Conservation (phyloP, 139 green algal genomes). For the Chlamydomonas incerta region DNA sequence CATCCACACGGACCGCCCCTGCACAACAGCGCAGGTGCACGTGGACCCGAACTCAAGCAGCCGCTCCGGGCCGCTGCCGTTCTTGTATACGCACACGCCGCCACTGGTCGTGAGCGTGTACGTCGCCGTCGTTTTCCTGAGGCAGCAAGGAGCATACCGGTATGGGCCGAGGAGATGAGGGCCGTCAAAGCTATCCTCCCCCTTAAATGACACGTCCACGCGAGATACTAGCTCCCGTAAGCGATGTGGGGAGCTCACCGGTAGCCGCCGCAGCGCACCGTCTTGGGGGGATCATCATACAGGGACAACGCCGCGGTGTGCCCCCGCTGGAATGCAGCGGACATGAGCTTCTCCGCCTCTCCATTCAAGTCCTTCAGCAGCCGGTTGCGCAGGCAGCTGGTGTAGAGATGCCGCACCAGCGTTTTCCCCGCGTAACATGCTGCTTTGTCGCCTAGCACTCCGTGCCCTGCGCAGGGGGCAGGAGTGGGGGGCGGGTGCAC, state of each 20-base stretch:
- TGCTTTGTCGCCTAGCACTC: slow-evolving; percentile 54
- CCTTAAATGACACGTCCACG: background rate
- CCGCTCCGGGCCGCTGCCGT: slow-evolving; percentile 42
- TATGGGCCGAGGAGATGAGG: no score
- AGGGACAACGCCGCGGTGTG: slow-evolving; percentile 38
- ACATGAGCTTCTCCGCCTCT: slow-evolving; percentile 7
- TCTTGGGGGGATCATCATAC: slow-evolving; percentile 54
- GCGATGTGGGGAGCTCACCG: no score
- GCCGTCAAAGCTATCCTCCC: background rate
- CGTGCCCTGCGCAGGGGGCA: slow-evolving; percentile 44
- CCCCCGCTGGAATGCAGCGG: slow-evolving; percentile 44
- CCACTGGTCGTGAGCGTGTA: slow-evolving; percentile 10
- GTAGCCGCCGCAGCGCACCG: slow-evolving; percentile 13
- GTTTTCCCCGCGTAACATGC: slow-evolving; percentile 52
- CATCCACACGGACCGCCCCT: slow-evolving; percentile 59
- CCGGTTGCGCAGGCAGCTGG: background rate
- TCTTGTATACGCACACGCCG: slow-evolving; percentile 37
- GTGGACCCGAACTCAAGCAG: slow-evolving; percentile 79
- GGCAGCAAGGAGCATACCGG: no score
- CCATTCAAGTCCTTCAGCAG: slow-evolving; percentile 22
- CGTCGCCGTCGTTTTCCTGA: background rate
- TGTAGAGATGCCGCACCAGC: slow-evolving; percentile 42
- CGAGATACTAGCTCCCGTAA: no score
- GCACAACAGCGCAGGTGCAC: slow-evolving; percentile 69
- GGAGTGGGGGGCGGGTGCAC: no score